Percentiles rank a stretch among this genome's conserved stretches.
These are phyloP conservation scores for Cladosporium cucumerinum DNA, from an alignment of 2,329 filamentous ascomycete genomes.

Conservation along the genomic window DNA sequence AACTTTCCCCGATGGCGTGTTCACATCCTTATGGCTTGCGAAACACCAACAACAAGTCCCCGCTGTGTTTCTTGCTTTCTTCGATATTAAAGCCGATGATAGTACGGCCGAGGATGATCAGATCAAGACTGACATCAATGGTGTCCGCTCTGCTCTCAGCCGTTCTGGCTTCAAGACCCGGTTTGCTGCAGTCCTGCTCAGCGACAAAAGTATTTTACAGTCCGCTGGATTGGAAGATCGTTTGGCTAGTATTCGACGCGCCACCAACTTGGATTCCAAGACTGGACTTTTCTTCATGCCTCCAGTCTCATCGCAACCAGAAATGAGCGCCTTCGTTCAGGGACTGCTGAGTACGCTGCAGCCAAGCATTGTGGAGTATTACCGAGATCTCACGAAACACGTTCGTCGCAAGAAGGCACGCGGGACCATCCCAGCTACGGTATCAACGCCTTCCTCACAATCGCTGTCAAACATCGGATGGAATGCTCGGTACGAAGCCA, in stretches of 20 bases:
- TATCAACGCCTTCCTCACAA: slow-evolving; percentile 69
- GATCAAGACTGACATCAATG: slow-evolving; percentile 81
- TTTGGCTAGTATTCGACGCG: slow-evolving; percentile 72
- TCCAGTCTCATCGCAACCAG: slow-evolving; percentile 65
- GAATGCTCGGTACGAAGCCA: slow-evolving; percentile 94
- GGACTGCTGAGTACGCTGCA: slow-evolving; percentile 72
- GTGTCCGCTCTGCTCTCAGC: slow-evolving; percentile 65
- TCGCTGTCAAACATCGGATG: slow-evolving; percentile 81
- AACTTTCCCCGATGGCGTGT: slow-evolving; percentile 84
- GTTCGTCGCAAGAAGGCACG: slow-evolving; percentile 81
- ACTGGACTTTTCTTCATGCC: slow-evolving; percentile 78
- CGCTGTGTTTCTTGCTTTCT: slow-evolving; percentile 76
- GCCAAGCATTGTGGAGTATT: slow-evolving; percentile 78
- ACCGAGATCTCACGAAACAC: slow-evolving; percentile 90
- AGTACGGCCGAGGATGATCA: slow-evolving; percentile 72
- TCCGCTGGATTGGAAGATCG: slow-evolving; percentile 68
- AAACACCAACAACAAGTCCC: slow-evolving; percentile 88
- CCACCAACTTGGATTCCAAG: slow-evolving; percentile 77
- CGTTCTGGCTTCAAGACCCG: slow-evolving; percentile 73
- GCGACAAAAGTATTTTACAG: slow-evolving; percentile 61
- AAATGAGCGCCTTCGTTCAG: slow-evolving; percentile 70
- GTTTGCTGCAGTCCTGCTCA: slow-evolving; percentile 73
- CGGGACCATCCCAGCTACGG: slow-evolving; percentile 72
- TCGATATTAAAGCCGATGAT: slow-evolving; percentile 60
- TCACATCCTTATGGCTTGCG: slow-evolving; percentile 75